Evolutionary conservation across 2,329 filamentous ascomycete species (phyloP).

Genomic region (Pseudogymnoascus sp.): DNA sequence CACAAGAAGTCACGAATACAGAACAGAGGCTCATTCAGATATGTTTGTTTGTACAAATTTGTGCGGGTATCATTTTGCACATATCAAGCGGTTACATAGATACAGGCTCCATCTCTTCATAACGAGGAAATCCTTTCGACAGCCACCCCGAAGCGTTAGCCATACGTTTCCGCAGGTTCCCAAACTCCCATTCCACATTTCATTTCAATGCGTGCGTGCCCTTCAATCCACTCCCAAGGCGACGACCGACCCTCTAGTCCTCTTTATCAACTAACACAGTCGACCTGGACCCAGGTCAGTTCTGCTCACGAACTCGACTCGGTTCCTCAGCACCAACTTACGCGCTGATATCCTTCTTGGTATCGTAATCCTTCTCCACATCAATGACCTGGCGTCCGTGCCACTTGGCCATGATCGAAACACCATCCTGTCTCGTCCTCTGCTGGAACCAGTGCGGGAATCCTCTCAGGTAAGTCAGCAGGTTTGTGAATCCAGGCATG

Average conservation of each 20-base stretch:
- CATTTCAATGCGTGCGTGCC: neutral
- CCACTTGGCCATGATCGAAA: constrained; percentile 24
- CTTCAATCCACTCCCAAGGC: neutral
- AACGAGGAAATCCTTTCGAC: neutral
- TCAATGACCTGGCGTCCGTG: constrained; percentile 27
- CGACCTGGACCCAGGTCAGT: constrained; percentile 1
- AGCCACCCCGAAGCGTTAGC: neutral
- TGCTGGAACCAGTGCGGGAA: constrained; percentile 58
- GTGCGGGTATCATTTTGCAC: constrained; percentile 4
- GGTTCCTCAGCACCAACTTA: constrained; percentile 15
- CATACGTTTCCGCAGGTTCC: neutral
- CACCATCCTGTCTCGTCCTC: constrained; percentile 35
- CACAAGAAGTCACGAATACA: neutral
- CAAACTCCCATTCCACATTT: constrained; percentile 4
- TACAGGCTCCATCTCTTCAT: neutral
- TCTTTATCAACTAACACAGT: neutral
- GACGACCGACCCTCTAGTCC: neutral
- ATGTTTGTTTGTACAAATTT: neutral
- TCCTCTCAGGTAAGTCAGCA: constrained; percentile 38
- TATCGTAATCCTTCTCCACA: constrained; percentile 22
- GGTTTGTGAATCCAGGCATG: constrained; percentile 38
- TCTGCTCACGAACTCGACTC: neutral
- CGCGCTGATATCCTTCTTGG: constrained; percentile 19
- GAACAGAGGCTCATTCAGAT: neutral
- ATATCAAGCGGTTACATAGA: constrained; percentile 1